phyloP scores from a whole-genome alignment of 2,329 filamentous ascomycete species.

The Clarireedia homoeocarpa region DNA sequence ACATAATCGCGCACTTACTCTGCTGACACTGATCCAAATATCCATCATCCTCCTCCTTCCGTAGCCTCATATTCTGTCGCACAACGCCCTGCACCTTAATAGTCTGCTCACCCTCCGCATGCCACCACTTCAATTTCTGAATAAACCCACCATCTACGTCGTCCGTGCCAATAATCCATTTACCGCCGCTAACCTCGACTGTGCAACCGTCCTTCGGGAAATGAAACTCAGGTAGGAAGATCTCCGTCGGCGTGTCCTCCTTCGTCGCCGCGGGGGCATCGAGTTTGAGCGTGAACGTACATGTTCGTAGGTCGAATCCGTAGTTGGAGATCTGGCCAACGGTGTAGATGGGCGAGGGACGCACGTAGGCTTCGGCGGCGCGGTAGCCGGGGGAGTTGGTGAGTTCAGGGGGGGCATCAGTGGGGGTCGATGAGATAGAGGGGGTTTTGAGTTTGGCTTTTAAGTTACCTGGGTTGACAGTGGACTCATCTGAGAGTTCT shows the following conservation, averaged over 20 bases:
- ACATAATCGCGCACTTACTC: slow-evolving; percentile 24
- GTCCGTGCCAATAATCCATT: slow-evolving; percentile 76
- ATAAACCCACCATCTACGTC: slow-evolving; percentile 61
- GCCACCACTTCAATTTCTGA: slow-evolving; percentile 88
- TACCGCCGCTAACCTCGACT: slow-evolving; percentile 74
- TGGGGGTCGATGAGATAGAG: slow-evolving; percentile 52
- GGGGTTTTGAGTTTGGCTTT: slow-evolving; percentile 62
- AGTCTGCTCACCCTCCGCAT: slow-evolving; percentile 74
- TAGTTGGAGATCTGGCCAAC: slow-evolving; percentile 64
- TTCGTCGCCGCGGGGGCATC: slow-evolving; percentile 50
- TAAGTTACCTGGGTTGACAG: slow-evolving; percentile 68
- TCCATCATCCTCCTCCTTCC: slow-evolving; percentile 57
- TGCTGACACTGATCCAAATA: slow-evolving; percentile 65
- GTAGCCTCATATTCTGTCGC: slow-evolving; percentile 44
- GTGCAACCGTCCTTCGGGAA: slow-evolving; percentile 68
- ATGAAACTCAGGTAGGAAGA: slow-evolving; percentile 87
- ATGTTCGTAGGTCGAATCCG: slow-evolving; percentile 75
- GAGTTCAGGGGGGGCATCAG: slow-evolving; percentile 47
- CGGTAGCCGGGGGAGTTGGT: slow-evolving; percentile 67
- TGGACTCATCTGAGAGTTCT: slow-evolving; percentile 43
- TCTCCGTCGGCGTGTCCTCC: slow-evolving; percentile 64
- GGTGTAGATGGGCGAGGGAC: slow-evolving; percentile 71
- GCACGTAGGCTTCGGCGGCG: slow-evolving; percentile 86
- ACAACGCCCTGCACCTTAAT: slow-evolving; percentile 70
- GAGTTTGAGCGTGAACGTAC: slow-evolving; percentile 67